Evolutionary conservation across 2,329 filamentous ascomycete species (phyloP).

Genomic region (Diaporthe caulivora): DNA sequence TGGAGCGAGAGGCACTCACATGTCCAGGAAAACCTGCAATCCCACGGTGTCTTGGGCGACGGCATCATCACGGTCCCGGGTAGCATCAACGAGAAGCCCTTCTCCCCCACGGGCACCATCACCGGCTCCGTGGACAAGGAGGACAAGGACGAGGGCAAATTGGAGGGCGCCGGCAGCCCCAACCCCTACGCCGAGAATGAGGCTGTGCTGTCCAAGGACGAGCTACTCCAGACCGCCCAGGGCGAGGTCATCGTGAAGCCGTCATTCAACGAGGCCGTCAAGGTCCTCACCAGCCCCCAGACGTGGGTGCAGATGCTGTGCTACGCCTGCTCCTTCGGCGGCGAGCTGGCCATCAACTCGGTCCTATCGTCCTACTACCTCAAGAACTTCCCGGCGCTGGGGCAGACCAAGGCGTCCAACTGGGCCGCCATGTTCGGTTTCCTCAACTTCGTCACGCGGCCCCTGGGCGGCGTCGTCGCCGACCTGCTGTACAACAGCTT

Average conservation of each 20-base stretch:
- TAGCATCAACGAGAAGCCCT: conserved; percentile 57
- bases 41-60: conserved; percentile 54
- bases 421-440: conserved; percentile 82
- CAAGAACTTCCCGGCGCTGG: conserved; percentile 69
- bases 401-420: conserved; percentile 67
- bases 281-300: conserved; percentile 64
- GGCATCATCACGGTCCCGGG: conserved; percentile 65
- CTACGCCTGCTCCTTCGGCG: conserved; percentile 75
- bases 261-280: conserved; percentile 60
- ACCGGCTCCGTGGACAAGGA: conserved; percentile 44
- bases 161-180: conserved; percentile 49
- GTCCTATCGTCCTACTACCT: conserved; percentile 70
- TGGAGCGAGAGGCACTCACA: conserved; percentile 76
- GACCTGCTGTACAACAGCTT: conserved; percentile 62
- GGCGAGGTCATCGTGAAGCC: conserved; percentile 69
- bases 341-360: conserved; percentile 72
- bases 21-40: conserved; percentile 56
- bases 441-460: conserved; percentile 76
- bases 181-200: conserved; percentile 55
- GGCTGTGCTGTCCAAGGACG: conserved; percentile 59
- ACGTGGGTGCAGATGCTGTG: conserved; percentile 66
- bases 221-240: conserved; percentile 67
- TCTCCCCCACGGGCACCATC: not conserved
- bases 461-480: conserved; percentile 71
- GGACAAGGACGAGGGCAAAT: conserved; percentile 45